Base-by-base conservation (phyloP, 371 early-diverging fungal species). In the Mortierella sp. region DNA sequence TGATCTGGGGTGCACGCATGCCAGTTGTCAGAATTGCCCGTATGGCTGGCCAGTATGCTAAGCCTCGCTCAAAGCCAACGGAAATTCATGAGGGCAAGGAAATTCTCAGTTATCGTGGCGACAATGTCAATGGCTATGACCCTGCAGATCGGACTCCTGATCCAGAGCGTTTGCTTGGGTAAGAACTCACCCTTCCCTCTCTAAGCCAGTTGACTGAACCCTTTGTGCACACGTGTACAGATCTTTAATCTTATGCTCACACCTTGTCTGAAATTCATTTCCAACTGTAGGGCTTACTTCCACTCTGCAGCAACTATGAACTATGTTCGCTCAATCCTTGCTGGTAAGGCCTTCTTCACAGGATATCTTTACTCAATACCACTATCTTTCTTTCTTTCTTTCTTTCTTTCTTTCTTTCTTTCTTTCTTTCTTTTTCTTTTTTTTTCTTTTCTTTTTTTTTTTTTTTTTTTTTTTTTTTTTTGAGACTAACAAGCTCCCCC, bases 1-100 rank as follows among this genome's bases (percentile, higher is more conserved):
- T 98, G 26, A 89, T 92, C 37, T 97, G 96, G 96, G 98, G 98
- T 64, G 94, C 94, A 50, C 87, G 98, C 23, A 93, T 94, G 58
- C 91, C 96, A 7, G 93, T 98, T 26, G 95, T 97, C 25, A 92
- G 98, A 64, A 96, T 98, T 70, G 99, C 96, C 18, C 92, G 99
- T 63, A 98, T 98, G 97, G 98, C 96, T 21, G 99, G 96, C 5
- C 96, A 95, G 85, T 98, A 98, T 82, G 98, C 97, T 48, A 98
- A 98, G 86, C 98, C 98, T 29, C 90, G 98, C 59, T 96, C 96
- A 43, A 95, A 91, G 81, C 94, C 96, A 2, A 94, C 89, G 29
- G 98, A 98, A 77, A 91, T 90, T 75, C 80, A 94, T 53, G 88
- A 96, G 79, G 98, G 98, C 57, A 82, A 89, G 57, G 91, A 93